Conservation (phyloP, 2,329 filamentous ascomycete species). For the Alternaria brassicicola region DNA sequence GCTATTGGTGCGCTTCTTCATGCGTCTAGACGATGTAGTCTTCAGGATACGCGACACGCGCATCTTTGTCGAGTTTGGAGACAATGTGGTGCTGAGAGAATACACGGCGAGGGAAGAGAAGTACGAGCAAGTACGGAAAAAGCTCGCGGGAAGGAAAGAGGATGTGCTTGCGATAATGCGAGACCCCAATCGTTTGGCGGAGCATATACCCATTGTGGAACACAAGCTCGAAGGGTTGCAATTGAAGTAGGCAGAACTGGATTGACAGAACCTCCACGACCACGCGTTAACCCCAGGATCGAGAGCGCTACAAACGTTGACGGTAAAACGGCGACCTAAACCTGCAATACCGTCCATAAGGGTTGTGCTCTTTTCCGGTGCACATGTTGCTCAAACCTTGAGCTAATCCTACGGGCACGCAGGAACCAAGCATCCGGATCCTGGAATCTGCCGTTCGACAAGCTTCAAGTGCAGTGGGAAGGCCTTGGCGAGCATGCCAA, state of each 20-base stretch:
- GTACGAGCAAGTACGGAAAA: slow-evolving; percentile 74
- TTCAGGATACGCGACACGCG: slow-evolving; percentile 87
- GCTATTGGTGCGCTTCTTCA: slow-evolving; percentile 83
- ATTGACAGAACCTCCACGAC: not conserved
- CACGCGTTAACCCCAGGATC: not conserved
- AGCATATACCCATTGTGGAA: slow-evolving; percentile 69
- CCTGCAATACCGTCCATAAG: not conserved
- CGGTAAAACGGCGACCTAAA: not conserved
- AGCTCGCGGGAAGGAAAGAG: slow-evolving; percentile 63
- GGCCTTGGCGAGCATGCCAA: not conserved
- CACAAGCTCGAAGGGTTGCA: slow-evolving; percentile 65
- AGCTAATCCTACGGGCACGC: not conserved
- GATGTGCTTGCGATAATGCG: slow-evolving; percentile 77
- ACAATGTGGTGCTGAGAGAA: slow-evolving; percentile 80
- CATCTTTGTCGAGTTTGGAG: slow-evolving; percentile 87
- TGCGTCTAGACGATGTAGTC: slow-evolving; percentile 89
- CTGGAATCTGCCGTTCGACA: not conserved
- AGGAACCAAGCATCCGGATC: not conserved
- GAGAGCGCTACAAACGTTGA: not conserved
- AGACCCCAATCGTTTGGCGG: slow-evolving; percentile 73
- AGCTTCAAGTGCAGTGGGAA: not conserved
- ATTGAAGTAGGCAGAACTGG: slow-evolving; percentile 34
- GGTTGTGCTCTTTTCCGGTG: not conserved
- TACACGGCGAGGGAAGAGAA: slow-evolving; percentile 86
- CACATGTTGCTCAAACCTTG: not conserved